These are phyloP conservation scores for Fusarium camptoceras DNA, from an alignment of 2,329 filamentous ascomycete genomes.

Conservation along the genomic window DNA sequence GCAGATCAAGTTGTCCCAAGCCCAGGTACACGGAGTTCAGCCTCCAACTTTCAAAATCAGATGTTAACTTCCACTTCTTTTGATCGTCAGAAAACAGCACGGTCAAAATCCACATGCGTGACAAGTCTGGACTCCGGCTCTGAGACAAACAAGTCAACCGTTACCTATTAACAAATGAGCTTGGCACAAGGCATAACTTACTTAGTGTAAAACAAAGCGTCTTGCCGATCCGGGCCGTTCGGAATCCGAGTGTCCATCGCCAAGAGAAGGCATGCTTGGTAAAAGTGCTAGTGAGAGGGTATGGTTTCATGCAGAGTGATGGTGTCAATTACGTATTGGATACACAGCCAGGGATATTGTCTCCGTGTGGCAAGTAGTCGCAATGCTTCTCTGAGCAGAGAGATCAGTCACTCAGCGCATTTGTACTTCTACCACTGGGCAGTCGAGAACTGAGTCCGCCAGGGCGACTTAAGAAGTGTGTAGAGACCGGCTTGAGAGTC, in stretches of 20 bases:
- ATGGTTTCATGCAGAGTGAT: not conserved
- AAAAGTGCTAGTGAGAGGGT: not conserved
- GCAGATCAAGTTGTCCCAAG: not conserved
- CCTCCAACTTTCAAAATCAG: not conserved
- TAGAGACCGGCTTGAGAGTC: too few species aligned
- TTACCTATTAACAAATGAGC: not conserved
- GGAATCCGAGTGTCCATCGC: not conserved
- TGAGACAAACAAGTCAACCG: not conserved
- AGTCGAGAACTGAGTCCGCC: too few species aligned
- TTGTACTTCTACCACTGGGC: too few species aligned
- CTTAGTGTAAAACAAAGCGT: not conserved
- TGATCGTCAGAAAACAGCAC: too few species aligned
- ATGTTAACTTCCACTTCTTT: too few species aligned
- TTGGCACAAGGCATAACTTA: not conserved
- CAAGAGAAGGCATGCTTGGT: not conserved
- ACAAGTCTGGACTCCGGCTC: not conserved
- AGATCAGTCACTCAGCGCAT: too few species aligned
- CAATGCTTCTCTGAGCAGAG: too few species aligned
- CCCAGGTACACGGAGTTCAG: not conserved
- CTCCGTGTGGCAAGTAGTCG: not conserved
- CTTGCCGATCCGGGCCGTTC: slow-evolving; percentile 16
- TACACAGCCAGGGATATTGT: too few species aligned
- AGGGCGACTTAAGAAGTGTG: too few species aligned
- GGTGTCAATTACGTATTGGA: not conserved
- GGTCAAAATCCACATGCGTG: too few species aligned